Conservation (phyloP, 306 rosid species). For the Gillenia trifoliata region DNA sequence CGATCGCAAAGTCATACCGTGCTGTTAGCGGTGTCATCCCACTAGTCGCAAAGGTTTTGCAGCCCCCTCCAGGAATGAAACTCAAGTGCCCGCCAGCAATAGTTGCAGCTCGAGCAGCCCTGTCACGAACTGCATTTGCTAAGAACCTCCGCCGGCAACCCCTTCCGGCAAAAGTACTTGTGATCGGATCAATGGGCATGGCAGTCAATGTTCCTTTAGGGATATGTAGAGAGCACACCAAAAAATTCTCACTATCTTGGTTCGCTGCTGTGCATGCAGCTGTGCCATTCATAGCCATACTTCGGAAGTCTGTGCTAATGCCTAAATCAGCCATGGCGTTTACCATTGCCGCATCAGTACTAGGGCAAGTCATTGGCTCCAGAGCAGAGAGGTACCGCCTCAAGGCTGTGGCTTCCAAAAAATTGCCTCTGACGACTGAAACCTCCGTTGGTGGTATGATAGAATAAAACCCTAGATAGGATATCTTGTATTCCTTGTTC, state of each 20-base stretch:
- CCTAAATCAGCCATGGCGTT: slow-evolving; percentile 98
- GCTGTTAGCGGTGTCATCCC: slow-evolving; percentile 84
- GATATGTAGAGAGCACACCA: slow-evolving; percentile 88
- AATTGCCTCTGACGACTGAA: slow-evolving; percentile 16
- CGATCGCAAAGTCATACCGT: slow-evolving; percentile 89
- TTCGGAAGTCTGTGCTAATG: slow-evolving; percentile 81
- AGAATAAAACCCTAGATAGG: too few relatives aligned
- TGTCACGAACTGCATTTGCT: slow-evolving; percentile 76
- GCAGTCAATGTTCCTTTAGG: slow-evolving; percentile 92
- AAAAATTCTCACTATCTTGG: slow-evolving; percentile 90
- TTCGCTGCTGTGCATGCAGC: slow-evolving; percentile 91
- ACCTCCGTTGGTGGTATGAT: too few relatives aligned
- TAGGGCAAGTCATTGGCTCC: slow-evolving; percentile 89
- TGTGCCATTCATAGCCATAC: slow-evolving; percentile 91
- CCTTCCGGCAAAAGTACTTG: slow-evolving; percentile 83
- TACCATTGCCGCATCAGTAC: slow-evolving; percentile 77
- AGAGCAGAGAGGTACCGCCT: slow-evolving; percentile 77
- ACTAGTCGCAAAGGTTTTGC: slow-evolving; percentile 80
- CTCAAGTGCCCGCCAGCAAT: slow-evolving; percentile 64
- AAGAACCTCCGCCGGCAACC: slow-evolving; percentile 90
- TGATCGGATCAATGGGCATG: slow-evolving; percentile 83
- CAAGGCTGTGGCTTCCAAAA: slow-evolving; percentile 46
- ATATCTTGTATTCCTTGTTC: not conserved
- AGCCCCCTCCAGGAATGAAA: slow-evolving; percentile 76
- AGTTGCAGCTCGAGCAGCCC: slow-evolving; percentile 90